Evolutionary conservation across 169 alveolate species (phyloP), one percentile per base, ranked within the genome.

Genomic region (Cryptosporidium tyzzeri): DNA sequence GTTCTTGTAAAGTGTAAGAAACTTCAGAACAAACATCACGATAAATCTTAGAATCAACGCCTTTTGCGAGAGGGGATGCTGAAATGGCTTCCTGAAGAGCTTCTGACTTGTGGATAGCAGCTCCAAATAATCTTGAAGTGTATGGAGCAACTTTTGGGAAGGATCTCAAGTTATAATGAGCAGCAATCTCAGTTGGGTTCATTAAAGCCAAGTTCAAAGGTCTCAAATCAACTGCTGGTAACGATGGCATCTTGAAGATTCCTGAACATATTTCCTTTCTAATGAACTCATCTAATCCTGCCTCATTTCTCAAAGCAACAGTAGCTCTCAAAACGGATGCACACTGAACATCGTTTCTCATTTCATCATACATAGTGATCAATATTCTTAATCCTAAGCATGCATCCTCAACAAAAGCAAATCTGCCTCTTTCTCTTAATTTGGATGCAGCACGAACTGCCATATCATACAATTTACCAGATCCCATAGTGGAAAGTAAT

Each of bases 21-120:
- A 80, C 80, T 59, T 80, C 89, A 33, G 89, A 61, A 50, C 89
- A 80, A 41, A 80, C 89, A 62, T 80, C 89, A 26, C 89, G 73
- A 44, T 80, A 80, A 21, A 80, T 80, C 44, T 80, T 65, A 12
- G 55, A 41, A 41, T 80, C 80, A 61, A 80, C 45, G 26, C 89
- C 89, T 21, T 67, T 59, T 80, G 89, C 55, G 53, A 80, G 89
- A 23, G 73, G 50, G 26, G 89, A 80, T 37, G 89, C 31, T 26
- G 80, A 53, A 39, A 80, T 80, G 14, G 89, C 89, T 1, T 80
- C 89, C 48, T 80, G 89, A 12, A 80, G 74, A 41, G 89, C 89
- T 12, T 37, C 74, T 5, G 89, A 80, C 70, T 80, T 59, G 6
- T 80, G 75, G 23, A 80, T 23, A 9, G 69, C 89, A 12, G 73